Conservation (phyloP, 2,329 filamentous ascomycete genomes). For the Sclerotiophoma versabilis region DNA sequence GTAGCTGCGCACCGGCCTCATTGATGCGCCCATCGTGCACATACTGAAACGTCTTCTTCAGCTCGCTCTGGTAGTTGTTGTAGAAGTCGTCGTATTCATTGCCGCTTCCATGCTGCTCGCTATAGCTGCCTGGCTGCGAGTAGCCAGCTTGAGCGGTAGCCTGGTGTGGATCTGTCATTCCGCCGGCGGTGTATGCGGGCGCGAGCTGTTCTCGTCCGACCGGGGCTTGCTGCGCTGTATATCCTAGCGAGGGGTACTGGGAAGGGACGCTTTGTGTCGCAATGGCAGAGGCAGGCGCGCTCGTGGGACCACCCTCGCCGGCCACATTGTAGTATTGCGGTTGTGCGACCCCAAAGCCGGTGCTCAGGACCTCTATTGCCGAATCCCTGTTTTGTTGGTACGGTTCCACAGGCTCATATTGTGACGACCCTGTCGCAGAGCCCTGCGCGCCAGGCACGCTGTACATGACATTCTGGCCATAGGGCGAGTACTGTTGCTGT, state of each 20-base stretch:
- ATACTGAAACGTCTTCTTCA: conserved; percentile 73
- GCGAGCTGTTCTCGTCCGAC: conserved; percentile 58
- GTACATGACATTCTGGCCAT: conserved; percentile 77
- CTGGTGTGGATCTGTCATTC: conserved; percentile 61
- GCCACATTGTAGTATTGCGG: conserved; percentile 72
- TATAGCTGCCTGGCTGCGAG: conserved; percentile 43
- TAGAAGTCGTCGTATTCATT: conserved; percentile 71
- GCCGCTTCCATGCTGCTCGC: conserved; percentile 51
- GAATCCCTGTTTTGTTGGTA: conserved; percentile 74
- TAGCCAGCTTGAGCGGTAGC: conserved; percentile 50
- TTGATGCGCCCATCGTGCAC: conserved; percentile 68
- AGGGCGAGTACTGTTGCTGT: conserved; percentile 58
- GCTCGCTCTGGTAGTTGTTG: conserved; percentile 63
- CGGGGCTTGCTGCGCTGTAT: conserved; percentile 69
- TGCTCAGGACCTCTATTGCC: conserved; percentile 77
- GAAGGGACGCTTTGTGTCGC: conserved; percentile 70
- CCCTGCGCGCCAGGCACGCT: conserved; percentile 62
- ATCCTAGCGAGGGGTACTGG: conserved; percentile 63
- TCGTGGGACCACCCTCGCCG: conserved; percentile 66
- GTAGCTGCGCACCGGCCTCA: conserved; percentile 65
- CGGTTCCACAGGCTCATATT: conserved; percentile 77
- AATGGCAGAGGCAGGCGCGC: conserved; percentile 64
- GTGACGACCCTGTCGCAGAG: conserved; percentile 59
- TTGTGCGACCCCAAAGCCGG: conserved; percentile 71
- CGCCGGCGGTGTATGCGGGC: conserved; percentile 58